Conservation (phyloP, 1,284 basidiomycete species). For the Neonothopanus nambi region DNA sequence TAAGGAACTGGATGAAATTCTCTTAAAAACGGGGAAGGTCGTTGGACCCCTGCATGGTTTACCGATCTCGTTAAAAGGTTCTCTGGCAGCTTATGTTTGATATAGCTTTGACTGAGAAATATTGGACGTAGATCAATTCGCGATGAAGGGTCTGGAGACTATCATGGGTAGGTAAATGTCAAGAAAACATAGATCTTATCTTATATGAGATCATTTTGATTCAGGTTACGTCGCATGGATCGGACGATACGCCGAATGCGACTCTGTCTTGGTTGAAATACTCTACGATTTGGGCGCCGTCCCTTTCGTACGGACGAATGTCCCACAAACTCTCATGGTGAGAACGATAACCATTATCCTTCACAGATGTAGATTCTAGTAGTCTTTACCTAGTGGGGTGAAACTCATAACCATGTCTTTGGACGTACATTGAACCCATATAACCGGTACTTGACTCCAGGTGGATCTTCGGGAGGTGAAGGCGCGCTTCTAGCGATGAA, state of each 20-base stretch:
- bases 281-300: slow-evolving; percentile 63
- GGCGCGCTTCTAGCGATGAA: slow-evolving; percentile 30
- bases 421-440: slow-evolving; percentile 47
- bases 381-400: too few relatives aligned
- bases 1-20: slow-evolving; percentile 51
- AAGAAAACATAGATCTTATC: background rate
- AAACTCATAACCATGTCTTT: slow-evolving; percentile 58
- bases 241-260: slow-evolving; percentile 50
- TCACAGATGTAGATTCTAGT: too few relatives aligned
- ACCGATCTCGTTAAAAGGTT: slow-evolving; percentile 58
- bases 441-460: slow-evolving; percentile 48
- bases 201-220: background rate
- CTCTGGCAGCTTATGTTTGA: background rate
- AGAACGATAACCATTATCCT: background rate
- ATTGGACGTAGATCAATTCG: slow-evolving; percentile 47
- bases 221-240: slow-evolving; percentile 71
- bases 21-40: slow-evolving; percentile 45
- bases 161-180: slow-evolving; percentile 49
- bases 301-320: slow-evolving; percentile 69
- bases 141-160: slow-evolving; percentile 60
- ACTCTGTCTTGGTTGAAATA: slow-evolving; percentile 62
- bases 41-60: slow-evolving; percentile 65
- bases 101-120: background rate
- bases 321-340: slow-evolving; percentile 71
- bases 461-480: slow-evolving; percentile 66